Evolutionary conservation across 345 rosid genomes (phyloP).

Genomic region (Boechera stricta): DNA sequence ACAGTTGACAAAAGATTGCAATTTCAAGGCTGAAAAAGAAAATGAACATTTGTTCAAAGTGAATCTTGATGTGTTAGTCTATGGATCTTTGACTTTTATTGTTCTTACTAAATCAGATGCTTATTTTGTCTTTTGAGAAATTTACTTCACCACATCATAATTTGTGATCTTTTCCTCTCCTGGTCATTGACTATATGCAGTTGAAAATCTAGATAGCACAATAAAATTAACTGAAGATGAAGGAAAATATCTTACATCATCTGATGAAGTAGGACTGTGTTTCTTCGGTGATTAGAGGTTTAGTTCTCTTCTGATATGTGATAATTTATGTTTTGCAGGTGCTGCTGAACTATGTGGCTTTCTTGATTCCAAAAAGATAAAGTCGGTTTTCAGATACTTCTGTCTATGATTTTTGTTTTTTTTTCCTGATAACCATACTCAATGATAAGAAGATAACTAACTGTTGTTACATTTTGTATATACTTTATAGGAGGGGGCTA

Average conservation of each 20-base stretch:
- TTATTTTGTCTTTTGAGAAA: neutral
- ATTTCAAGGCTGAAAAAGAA: neutral
- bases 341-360: conserved; percentile 75
- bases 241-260: neutral
- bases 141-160: conserved; percentile 11
- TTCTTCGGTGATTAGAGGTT: neutral
- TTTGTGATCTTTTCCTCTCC: conserved; percentile 8
- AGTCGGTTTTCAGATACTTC: conserved; percentile 52
- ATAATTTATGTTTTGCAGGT: conserved; percentile 56
- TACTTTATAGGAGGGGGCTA: conserved; percentile 71
- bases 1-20: neutral
- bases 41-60: neutral
- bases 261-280: neutral
- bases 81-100: conserved; percentile 13
- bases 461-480: conserved; percentile 40
- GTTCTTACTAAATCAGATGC: neutral
- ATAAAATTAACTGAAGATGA: neutral
- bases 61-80: conserved; percentile 5
- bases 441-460: neutral
- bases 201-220: conserved; percentile 11
- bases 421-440: neutral
- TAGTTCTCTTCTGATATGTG: neutral
- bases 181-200: conserved; percentile 17
- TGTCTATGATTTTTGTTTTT: neutral
- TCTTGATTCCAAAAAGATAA: conserved; percentile 86